Conservation (phyloP, 495 filamentous ascomycete genomes). For the Saxophila tyrrhenica region DNA sequence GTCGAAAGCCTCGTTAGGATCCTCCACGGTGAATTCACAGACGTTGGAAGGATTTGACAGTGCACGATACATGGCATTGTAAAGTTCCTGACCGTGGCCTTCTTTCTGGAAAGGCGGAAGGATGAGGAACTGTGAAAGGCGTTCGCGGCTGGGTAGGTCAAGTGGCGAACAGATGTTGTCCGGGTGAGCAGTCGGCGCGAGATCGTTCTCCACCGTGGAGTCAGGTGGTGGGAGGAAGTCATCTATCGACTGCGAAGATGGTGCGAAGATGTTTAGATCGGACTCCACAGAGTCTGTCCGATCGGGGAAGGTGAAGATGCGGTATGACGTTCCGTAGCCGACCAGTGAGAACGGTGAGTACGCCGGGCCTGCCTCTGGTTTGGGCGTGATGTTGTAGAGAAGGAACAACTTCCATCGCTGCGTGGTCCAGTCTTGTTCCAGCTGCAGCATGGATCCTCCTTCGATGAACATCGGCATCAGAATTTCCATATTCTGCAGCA, state of each 20-base stretch:
- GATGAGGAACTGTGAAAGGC: constrained; percentile 91
- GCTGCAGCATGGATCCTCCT: constrained; percentile 60
- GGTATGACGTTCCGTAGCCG: constrained; percentile 81
- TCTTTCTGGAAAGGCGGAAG: constrained; percentile 75
- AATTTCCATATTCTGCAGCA: constrained; percentile 70
- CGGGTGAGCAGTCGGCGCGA: constrained; percentile 26
- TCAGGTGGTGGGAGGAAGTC: constrained; percentile 33
- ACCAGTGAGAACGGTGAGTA: constrained; percentile 58
- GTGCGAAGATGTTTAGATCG: constrained; percentile 17
- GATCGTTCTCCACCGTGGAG: constrained; percentile 15
- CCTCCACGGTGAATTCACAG: constrained; percentile 83
- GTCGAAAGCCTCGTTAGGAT: constrained; percentile 91
- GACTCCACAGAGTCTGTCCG: not conserved
- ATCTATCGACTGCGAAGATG: constrained; percentile 15
- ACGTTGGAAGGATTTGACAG: constrained; percentile 52
- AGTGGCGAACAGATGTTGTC: constrained; percentile 9
- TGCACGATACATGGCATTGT: constrained; percentile 58
- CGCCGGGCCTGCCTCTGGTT: constrained; percentile 32
- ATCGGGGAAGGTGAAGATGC: constrained; percentile 54
- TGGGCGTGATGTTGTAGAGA: constrained; percentile 46
- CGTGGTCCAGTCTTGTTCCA: constrained; percentile 60
- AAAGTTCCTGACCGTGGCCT: constrained; percentile 70
- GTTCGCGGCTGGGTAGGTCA: constrained; percentile 52
- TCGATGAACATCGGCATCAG: constrained; percentile 85
- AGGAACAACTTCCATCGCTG: constrained; percentile 85